Evolutionary conservation across 805 yeast genomes (phyloP).

Genomic region (Teunomyces atbi): DNA sequence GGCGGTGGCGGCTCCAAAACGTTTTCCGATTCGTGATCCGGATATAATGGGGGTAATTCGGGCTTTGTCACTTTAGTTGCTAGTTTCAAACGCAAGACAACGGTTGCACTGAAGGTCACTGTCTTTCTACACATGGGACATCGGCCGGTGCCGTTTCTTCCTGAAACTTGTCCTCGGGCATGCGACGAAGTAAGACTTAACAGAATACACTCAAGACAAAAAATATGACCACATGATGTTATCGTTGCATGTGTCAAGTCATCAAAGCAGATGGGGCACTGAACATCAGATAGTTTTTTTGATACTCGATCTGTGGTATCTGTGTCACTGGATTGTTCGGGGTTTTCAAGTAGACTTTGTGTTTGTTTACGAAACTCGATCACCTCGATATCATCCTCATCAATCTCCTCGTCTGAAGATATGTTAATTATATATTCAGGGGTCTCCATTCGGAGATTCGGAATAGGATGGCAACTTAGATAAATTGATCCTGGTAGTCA

Average conservation of each 20-base stretch:
- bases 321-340: constrained; percentile 17
- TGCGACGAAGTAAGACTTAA: constrained; percentile 38
- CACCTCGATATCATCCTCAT: constrained; percentile 36
- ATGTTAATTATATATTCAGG: constrained; percentile 8
- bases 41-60: constrained; percentile 10
- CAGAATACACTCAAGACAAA: constrained; percentile 43
- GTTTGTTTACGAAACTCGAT: constrained; percentile 39
- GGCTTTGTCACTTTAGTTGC: constrained; percentile 12
- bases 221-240: constrained; percentile 44
- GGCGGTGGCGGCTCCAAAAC: neutral
- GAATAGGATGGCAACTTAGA: neutral
- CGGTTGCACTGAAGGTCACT: constrained; percentile 38
- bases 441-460: constrained; percentile 4
- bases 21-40: neutral
- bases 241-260: constrained; percentile 38
- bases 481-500: neutral
- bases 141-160: constrained; percentile 37
- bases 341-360: constrained; percentile 28
- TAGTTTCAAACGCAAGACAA: constrained; percentile 17
- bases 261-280: constrained; percentile 47
- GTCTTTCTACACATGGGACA: constrained; percentile 44
- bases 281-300: constrained; percentile 34
- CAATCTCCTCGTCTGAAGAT: constrained; percentile 16
- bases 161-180: constrained; percentile 43
- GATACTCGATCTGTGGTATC: constrained; percentile 14